These are phyloP conservation scores for Ophiostoma australiae DNA, from an alignment of 2,329 filamentous ascomycete species.

Conservation along the genomic window DNA sequence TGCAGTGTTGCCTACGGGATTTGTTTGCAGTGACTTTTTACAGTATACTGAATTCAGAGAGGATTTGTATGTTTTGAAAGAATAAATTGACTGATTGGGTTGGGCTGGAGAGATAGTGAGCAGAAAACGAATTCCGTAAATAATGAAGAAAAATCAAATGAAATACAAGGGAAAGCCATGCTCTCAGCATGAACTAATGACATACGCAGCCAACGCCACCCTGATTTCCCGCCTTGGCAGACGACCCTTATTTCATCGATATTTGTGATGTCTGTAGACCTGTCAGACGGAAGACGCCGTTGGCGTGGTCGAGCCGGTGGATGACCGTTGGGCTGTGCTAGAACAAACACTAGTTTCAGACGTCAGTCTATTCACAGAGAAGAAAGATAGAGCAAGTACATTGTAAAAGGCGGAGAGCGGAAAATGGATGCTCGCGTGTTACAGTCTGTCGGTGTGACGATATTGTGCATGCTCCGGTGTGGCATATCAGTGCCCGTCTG, in stretches of 20 bases:
- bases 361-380: not conserved
- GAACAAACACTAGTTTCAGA: not conserved
- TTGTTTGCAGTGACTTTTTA: not conserved
- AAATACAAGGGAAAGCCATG: not conserved
- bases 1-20: not conserved
- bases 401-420: no score
- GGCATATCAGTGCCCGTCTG: not conserved
- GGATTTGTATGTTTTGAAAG: no score
- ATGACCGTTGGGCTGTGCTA: not conserved
- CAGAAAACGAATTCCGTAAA: not conserved
- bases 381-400: not conserved
- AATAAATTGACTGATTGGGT: no score
- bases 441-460: constrained; percentile 4
- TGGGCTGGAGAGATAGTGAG: no score
- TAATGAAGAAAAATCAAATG: not conserved
- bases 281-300: constrained; percentile 1
- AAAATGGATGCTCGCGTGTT: not conserved
- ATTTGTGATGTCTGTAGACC: not conserved
- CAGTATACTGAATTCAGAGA: not conserved
- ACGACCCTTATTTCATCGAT: not conserved
- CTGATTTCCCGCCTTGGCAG: not conserved
- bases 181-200: not conserved
- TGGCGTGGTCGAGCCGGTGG: not conserved
- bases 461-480: not conserved
- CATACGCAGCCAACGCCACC: not conserved